Evolutionary conservation across 2,329 filamentous ascomycete genomes (phyloP).

Genomic region (Xylaria sp.): DNA sequence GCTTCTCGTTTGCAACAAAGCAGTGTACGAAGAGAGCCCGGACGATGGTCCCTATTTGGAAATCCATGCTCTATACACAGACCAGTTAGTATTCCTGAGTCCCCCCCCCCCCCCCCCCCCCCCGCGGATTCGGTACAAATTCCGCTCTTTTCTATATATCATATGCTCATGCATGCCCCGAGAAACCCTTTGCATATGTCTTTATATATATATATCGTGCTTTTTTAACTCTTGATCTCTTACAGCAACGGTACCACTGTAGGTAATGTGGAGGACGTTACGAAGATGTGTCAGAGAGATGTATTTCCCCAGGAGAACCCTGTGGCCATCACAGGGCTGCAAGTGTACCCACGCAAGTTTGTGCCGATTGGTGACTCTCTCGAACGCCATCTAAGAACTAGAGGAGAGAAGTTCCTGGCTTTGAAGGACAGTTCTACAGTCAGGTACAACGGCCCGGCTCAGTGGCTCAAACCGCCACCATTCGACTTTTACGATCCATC

Average conservation of each 20-base stretch:
- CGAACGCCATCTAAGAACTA: conserved; percentile 25
- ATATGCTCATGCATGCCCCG: not conserved
- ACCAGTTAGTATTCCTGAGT: conserved; percentile 15
- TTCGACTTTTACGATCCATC: conserved; percentile 31
- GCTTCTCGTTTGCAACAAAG: conserved; percentile 37
- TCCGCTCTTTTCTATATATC: not conserved
- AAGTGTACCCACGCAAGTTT: conserved; percentile 34
- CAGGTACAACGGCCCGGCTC: conserved; percentile 36
- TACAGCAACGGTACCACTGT: conserved; percentile 25
- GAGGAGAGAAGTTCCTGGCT: conserved; percentile 36
- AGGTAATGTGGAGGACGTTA: conserved; percentile 27
- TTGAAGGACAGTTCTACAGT: conserved; percentile 29
- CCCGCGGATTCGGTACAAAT: too few species aligned
- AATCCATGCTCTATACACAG: conserved; percentile 36
- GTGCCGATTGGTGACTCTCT: conserved; percentile 30
- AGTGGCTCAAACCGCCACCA: conserved; percentile 37
- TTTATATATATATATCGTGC: not conserved
- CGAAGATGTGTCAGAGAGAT: conserved; percentile 30
- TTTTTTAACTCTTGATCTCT: not conserved
- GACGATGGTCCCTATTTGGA: conserved; percentile 34
- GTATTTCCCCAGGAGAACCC: conserved; percentile 36
- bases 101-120: too few species aligned
- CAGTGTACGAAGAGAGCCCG: conserved; percentile 33
- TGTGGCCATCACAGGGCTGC: conserved; percentile 34
- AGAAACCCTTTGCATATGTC: not conserved